Conservation (phyloP, 208 protist genomes). For the Phytomonas serpens region DNA sequence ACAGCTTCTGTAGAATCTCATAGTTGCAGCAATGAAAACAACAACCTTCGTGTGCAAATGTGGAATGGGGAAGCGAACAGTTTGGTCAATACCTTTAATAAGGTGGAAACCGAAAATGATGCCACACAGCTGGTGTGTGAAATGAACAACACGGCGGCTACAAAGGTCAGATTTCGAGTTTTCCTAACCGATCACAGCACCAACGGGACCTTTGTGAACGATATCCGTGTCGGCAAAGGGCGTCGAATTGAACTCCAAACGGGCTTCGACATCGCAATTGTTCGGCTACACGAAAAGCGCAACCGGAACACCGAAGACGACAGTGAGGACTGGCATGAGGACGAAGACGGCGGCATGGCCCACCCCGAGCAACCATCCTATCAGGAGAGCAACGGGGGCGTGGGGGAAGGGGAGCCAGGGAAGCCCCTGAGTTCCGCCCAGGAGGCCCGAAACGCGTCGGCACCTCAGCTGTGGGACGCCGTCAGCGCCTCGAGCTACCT, state of each 20-base stretch:
- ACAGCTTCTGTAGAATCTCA: background rate
- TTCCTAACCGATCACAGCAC: conserved; percentile 52
- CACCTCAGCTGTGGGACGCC: conserved; percentile 14
- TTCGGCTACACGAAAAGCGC: conserved; percentile 27
- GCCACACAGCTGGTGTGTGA: background rate
- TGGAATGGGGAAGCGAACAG: background rate
- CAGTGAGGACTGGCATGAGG: background rate
- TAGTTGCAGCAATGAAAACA: background rate
- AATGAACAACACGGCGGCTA: background rate
- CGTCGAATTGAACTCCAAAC: conserved; percentile 30
- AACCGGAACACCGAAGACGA: conserved; percentile 1
- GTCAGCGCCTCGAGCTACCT: conserved; percentile 24
- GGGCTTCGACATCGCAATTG: conserved; percentile 58
- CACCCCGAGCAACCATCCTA: background rate
- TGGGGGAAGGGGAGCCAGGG: background rate
- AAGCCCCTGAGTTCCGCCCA: background rate
- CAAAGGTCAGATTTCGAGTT: conserved; percentile 15
- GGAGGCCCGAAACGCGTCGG: conserved; percentile 16
- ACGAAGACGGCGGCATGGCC: background rate
- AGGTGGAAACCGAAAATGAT: background rate
- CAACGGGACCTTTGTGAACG: conserved; percentile 79
- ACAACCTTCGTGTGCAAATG: background rate
- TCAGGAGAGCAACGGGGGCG: background rate
- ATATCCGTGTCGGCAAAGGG: conserved; percentile 38
- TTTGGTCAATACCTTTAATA: background rate